Conservation (phyloP, 257 asterid species). For the Anisodus acutangulus region DNA sequence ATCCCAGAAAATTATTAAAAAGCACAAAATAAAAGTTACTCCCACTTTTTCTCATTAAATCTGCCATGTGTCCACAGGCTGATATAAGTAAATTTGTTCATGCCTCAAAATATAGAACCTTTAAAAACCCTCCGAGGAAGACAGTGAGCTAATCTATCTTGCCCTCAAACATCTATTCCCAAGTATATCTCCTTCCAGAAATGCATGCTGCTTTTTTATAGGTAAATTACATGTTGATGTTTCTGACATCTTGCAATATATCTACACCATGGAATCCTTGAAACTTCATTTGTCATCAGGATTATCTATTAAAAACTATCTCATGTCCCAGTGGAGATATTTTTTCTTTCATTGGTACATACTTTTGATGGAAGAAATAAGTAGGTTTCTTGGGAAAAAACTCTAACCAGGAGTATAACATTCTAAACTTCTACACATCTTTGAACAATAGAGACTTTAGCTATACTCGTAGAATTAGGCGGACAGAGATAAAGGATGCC, state of each 20-base stretch:
- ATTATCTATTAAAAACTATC: background rate
- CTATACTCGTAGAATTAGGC: background rate
- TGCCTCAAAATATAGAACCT: constrained; percentile 4
- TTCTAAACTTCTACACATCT: background rate
- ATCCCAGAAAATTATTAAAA: background rate
- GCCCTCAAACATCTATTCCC: background rate
- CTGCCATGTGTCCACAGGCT: background rate
- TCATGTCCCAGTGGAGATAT: background rate
- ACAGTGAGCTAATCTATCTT: background rate
- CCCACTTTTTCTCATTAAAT: background rate
- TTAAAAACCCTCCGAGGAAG: constrained; percentile 7
- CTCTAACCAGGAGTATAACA: background rate
- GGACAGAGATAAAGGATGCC: background rate
- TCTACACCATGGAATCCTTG: background rate
- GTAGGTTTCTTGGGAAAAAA: background rate
- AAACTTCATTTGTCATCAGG: background rate
- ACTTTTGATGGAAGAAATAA: background rate
- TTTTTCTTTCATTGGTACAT: background rate
- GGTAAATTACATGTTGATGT: background rate
- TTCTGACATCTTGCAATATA: constrained; percentile 14
- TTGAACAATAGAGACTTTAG: background rate
- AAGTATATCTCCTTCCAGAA: constrained; percentile 5
- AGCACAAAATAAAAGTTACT: background rate
- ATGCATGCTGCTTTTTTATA: constrained; percentile 12
- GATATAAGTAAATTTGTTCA: background rate